These are phyloP conservation scores for Crithidia bombi DNA, from an alignment of 208 protist species.

Conservation along the genomic window DNA sequence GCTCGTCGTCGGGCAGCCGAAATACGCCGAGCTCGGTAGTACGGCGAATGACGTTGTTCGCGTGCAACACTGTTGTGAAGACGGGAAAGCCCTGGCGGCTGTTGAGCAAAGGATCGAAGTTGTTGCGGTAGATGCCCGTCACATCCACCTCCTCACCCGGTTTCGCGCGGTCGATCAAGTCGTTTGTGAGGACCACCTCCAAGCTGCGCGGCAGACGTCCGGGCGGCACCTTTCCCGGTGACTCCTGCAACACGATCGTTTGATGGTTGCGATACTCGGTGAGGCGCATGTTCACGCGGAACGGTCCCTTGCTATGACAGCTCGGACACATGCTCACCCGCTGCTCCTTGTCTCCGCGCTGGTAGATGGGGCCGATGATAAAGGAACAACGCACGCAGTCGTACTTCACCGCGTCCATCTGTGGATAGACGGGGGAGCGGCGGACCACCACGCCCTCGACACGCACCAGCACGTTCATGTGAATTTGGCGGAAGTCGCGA, in stretches of 20 bases:
- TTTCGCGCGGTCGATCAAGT: slow-evolving; percentile 98
- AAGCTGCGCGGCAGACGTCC: slow-evolving; percentile 98
- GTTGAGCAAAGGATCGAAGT: slow-evolving; percentile 98
- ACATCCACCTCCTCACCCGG: slow-evolving; percentile 98
- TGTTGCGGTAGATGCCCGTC: slow-evolving; percentile 99
- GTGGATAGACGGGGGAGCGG: slow-evolving; percentile 97
- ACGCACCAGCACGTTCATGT: slow-evolving; percentile 98
- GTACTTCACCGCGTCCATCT: slow-evolving; percentile 97
- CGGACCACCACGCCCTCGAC: slow-evolving; percentile 98
- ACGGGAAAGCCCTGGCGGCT: slow-evolving; percentile 98
- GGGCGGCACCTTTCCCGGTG: slow-evolving; percentile 97
- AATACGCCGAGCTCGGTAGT: slow-evolving; percentile 88
- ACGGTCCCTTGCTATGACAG: slow-evolving; percentile 95
- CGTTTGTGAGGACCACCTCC: slow-evolving; percentile 97
- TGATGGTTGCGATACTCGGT: slow-evolving; percentile 99
- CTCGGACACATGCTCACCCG: slow-evolving; percentile 88
- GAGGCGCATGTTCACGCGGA: slow-evolving; percentile 95
- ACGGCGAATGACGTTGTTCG: slow-evolving; percentile 96
- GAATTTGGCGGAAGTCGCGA: slow-evolving; percentile 97
- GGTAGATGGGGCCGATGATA: slow-evolving; percentile 93
- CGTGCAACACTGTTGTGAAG: slow-evolving; percentile 98
- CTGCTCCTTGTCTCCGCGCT: slow-evolving; percentile 89
- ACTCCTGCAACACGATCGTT: slow-evolving; percentile 98
- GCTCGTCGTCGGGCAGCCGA: slow-evolving; percentile 90
- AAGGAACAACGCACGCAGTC: slow-evolving; percentile 96